phyloP scores from a whole-genome alignment of 306 rosid species.

The Senna tora region DNA sequence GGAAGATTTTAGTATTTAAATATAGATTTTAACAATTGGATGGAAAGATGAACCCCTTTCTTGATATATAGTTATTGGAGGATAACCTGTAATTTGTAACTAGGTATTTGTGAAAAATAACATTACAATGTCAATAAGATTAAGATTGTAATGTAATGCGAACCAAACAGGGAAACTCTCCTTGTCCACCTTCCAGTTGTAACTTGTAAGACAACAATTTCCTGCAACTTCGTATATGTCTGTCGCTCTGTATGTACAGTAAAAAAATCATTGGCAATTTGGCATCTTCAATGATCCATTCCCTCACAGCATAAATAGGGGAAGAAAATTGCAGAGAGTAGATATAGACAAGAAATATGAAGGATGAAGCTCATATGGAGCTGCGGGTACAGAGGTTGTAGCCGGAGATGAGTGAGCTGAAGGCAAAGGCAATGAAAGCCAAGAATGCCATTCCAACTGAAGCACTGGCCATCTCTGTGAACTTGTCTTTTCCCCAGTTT shows the following conservation, averaged over 20 bases:
- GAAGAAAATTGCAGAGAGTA: conserved; percentile 8
- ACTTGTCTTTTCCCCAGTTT: conserved; percentile 97
- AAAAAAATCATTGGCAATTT: conserved; percentile 31
- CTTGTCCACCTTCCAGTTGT: conserved; percentile 15
- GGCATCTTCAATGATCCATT: conserved; percentile 35
- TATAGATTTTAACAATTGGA: too few relatives aligned
- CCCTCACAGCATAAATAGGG: conserved; percentile 19
- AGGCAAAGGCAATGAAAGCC: conserved; percentile 84
- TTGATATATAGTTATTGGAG: background rate
- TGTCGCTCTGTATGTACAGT: conserved; percentile 45
- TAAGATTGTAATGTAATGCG: conserved; percentile 9
- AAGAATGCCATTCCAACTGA: conserved; percentile 82
- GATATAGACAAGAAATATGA: conserved; percentile 1
- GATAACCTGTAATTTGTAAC: background rate
- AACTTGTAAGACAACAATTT: conserved; percentile 28
- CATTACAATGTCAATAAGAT: background rate
- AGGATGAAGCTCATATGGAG: conserved; percentile 38
- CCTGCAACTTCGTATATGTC: conserved; percentile 39
- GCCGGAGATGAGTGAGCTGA: conserved; percentile 89
- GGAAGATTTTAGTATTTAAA: too few relatives aligned
- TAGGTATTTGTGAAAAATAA: background rate
- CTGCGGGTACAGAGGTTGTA: conserved; percentile 68
- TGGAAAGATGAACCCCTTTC: background rate
- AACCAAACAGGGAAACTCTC: conserved; percentile 27
- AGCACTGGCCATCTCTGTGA: conserved; percentile 92